Evolutionary conservation across 2,329 filamentous ascomycete genomes (phyloP), one percentile per base, ranked within the genome.

Genomic region (Alternaria arborescens): DNA sequence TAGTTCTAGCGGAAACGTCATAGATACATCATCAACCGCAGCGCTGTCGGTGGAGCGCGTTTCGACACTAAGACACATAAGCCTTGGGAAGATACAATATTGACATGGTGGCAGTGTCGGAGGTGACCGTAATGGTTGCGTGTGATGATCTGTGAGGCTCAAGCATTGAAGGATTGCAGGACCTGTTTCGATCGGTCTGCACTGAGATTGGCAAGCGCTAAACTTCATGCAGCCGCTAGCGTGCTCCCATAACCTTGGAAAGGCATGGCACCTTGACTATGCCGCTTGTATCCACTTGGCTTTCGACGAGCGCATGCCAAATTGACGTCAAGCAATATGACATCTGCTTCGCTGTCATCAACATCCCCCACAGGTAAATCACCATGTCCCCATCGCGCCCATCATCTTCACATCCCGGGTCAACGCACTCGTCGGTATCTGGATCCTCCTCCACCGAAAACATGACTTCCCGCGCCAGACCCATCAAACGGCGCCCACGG

Each of bases 301-400:
- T 10, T 18, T n/a, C 32, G 10, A 46, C 7, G 16, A 43, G 26
- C 28, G 32, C 4, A n/a, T 50, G 58, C 48, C 42, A 38, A 58
- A 42, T 60, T 63, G 58, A 55, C 58, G 51, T 61, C 61, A 61
- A 64, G 54, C 41, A 51, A 54, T 43, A 46, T 20, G 36, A 38
- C 4, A 24, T 48, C 52, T 44, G 34, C 43, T 61, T 61, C 48
- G 22, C 38, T 47, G 24, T 41, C 18, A 52, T 28, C 11, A 10
- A 44, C 4, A 16, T 52, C 22, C 36, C 40, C 30, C 26, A 30
- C 26, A 6, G 18, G 30, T 28, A 41, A 41, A 8, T 38, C 22
- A 55, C 43, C 52, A 56, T 51, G 52, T 36, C 52, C 10, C 40
- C 32, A 10, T 38, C 20, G 24, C 40, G 20, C 20, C 36, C 41